These are phyloP conservation scores for Arabidopsis suecica DNA, from an alignment of 345 rosid species.

Conservation along the genomic window DNA sequence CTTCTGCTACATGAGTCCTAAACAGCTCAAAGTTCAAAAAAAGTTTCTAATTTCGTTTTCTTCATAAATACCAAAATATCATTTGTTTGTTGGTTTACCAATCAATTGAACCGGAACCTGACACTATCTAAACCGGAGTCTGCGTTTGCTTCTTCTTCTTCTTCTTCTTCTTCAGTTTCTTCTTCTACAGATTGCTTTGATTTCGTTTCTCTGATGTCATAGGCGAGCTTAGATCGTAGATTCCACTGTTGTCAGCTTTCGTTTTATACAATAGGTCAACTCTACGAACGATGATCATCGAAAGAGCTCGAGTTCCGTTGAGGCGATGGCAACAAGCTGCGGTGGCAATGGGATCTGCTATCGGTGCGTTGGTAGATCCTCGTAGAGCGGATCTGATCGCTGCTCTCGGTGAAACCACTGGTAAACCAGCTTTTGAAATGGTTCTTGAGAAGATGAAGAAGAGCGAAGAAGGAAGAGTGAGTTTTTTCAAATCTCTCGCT, in stretches of 20 bases:
- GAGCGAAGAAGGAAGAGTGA: constrained; percentile 67
- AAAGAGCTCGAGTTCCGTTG: constrained; percentile 53
- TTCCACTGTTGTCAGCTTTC: too few relatives aligned
- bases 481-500: constrained; percentile 27
- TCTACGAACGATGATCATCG: constrained; percentile 38
- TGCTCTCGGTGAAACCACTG: constrained; percentile 77
- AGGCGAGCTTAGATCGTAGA: too few relatives aligned
- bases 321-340: constrained; percentile 77
- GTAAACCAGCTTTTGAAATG: constrained; percentile 71
- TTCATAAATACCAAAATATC: constrained; percentile 11
- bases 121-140: too few relatives aligned
- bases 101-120: too few relatives aligned
- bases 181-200: too few relatives aligned
- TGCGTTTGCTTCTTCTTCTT: too few relatives aligned
- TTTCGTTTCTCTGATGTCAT: too few relatives aligned
- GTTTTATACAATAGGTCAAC: too few relatives aligned
- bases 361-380: constrained; percentile 75
- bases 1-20: constrained; percentile 45
- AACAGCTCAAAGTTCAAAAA: background rate
- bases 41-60: background rate
- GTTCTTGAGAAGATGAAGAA: constrained; percentile 72
- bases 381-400: constrained; percentile 79
- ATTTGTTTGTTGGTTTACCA: background rate
- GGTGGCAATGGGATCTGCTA: constrained; percentile 69
- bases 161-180: too few relatives aligned